These are phyloP conservation scores for Pachyrhizus erosus DNA, from an alignment of 306 rosid genomes.

Conservation along the genomic window DNA sequence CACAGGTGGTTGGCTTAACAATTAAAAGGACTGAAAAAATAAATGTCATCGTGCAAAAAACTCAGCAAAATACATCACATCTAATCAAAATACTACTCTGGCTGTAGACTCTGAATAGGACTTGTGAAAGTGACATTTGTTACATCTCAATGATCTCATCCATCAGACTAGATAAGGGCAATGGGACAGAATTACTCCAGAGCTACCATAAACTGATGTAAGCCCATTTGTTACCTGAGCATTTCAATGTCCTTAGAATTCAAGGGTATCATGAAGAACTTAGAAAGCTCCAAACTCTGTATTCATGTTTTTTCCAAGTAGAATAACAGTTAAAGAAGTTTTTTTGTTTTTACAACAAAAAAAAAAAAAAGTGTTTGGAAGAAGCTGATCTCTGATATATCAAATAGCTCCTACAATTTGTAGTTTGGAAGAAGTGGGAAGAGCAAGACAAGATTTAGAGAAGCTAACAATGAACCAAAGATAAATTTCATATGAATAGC, in stretches of 20 bases:
- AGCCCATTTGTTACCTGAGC: background rate
- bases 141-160: background rate
- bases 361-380: background rate
- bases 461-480: conserved; percentile 14
- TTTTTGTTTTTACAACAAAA: background rate
- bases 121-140: conserved; percentile 13
- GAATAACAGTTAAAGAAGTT: background rate
- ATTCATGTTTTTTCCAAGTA: conserved; percentile 13
- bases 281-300: conserved; percentile 32
- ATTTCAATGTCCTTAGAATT: background rate
- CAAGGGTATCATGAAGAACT: conserved; percentile 13
- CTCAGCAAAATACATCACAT: conserved; percentile 1
- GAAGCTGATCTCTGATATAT: conserved; percentile 33
- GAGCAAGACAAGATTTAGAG: background rate
- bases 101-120: background rate
- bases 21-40: conserved; percentile 7
- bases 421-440: conserved; percentile 1
- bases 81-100: conserved; percentile 4
- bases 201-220: conserved; percentile 6
- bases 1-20: conserved; percentile 12
- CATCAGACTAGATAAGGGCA: conserved; percentile 3
- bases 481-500: conserved; percentile 4
- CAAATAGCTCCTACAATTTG: conserved; percentile 5
- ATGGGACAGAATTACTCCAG: background rate
- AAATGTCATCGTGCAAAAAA: background rate